Evolutionary conservation across 2,329 filamentous ascomycete genomes (phyloP).

Genomic region (Talaromyces sp.): DNA sequence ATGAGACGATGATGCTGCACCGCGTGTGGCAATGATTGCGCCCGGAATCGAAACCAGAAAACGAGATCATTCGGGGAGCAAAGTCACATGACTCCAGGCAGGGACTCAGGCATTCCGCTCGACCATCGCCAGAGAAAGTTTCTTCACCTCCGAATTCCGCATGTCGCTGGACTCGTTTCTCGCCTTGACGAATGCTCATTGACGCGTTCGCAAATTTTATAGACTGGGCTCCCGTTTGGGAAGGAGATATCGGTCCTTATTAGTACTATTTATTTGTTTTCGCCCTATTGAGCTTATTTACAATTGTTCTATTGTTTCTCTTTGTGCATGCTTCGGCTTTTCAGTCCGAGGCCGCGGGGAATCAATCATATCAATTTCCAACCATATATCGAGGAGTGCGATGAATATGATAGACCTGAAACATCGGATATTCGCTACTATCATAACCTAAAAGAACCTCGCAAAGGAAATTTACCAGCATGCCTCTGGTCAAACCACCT

Average conservation of each 20-base stretch:
- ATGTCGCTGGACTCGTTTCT: constrained; percentile 3
- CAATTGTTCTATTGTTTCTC: background rate
- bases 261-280: background rate
- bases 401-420: background rate
- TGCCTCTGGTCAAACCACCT: constrained; percentile 34
- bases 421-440: background rate
- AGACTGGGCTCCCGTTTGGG: background rate
- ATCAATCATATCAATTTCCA: background rate
- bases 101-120: constrained; percentile 2
- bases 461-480: constrained; percentile 16
- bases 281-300: background rate
- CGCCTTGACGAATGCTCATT: background rate
- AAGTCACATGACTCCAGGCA: background rate
- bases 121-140: constrained; percentile 7
- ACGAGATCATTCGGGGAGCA: background rate
- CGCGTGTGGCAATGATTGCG: background rate
- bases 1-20: background rate
- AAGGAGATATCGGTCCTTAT: background rate
- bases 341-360: background rate
- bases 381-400: background rate
- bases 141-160: background rate
- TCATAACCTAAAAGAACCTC: background rate
- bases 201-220: background rate
- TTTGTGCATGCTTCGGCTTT: background rate
- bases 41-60: constrained; percentile 13